A percentile compares a stretch with the other conserved stretches of the same genome.
Evolutionary conservation across 2,329 filamentous ascomycete genomes (phyloP).

Genomic region (Penicillium sp.): DNA sequence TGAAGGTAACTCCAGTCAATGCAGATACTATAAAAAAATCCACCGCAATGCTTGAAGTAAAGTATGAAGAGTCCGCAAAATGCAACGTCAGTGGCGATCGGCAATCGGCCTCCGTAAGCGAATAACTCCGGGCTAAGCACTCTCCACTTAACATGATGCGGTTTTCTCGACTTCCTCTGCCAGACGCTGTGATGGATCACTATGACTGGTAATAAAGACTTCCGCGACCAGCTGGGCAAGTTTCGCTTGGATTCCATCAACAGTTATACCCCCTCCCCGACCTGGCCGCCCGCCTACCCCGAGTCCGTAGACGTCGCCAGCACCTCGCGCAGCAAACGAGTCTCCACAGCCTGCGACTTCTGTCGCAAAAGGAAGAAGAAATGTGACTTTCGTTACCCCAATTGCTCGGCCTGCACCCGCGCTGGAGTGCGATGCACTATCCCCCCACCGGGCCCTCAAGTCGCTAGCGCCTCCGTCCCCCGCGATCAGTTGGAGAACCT

Average conservation of each 20-base stretch:
- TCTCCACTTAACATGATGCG: background rate
- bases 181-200: slow-evolving; percentile 26
- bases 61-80: background rate
- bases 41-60: no score
- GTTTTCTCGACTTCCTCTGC: background rate
- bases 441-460: slow-evolving; percentile 40
- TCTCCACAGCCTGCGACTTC: slow-evolving; percentile 44
- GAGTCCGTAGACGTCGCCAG: slow-evolving; percentile 11
- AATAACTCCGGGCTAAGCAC: background rate
- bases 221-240: slow-evolving; percentile 36
- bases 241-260: slow-evolving; percentile 31
- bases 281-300: slow-evolving; percentile 16
- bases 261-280: slow-evolving; percentile 9
- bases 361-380: slow-evolving; percentile 46
- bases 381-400: slow-evolving; percentile 45
- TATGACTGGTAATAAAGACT: slow-evolving; percentile 33
- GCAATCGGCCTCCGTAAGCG: background rate
- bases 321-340: slow-evolving; percentile 36
- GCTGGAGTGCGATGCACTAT: slow-evolving; percentile 45
- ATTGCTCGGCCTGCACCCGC: slow-evolving; percentile 43
- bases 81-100: background rate
- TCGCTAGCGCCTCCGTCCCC: slow-evolving; percentile 40
- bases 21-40: no score
- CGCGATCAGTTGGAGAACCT: slow-evolving; percentile 43
- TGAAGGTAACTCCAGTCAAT: no score